Conservation (phyloP, 345 rosid genomes). For the Populus nigra region DNA sequence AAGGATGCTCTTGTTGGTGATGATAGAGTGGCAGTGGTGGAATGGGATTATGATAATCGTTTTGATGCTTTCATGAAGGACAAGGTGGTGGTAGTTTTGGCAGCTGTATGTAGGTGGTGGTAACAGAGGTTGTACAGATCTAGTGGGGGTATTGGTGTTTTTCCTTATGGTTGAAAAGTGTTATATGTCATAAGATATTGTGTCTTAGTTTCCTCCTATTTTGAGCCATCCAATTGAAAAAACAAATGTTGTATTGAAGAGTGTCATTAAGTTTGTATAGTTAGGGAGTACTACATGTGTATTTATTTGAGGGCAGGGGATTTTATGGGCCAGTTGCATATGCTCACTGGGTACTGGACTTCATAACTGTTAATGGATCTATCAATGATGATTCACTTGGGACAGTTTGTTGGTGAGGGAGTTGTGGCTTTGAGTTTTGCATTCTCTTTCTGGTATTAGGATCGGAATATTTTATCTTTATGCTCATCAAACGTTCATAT, state of each 20-base stretch:
- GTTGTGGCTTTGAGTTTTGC: background rate
- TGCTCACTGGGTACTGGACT: background rate
- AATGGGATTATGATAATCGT: background rate
- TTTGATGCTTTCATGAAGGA: background rate
- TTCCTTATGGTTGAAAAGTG: background rate
- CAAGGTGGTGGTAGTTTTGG: background rate
- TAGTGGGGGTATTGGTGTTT: background rate
- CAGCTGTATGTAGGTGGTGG: background rate
- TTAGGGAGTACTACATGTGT: background rate
- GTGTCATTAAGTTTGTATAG: background rate
- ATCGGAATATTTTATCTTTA: background rate
- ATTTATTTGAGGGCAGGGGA: background rate
- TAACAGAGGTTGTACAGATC: background rate
- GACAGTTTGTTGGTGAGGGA: background rate
- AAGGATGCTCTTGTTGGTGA: background rate
- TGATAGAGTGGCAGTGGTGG: background rate
- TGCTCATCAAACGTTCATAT: background rate
- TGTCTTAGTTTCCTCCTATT: background rate
- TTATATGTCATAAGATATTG: background rate
- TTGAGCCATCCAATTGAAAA: background rate
- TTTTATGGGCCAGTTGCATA: background rate
- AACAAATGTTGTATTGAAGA: background rate
- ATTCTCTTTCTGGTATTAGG: background rate
- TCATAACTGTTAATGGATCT: background rate
- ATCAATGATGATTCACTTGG: background rate